phyloP scores from a whole-genome alignment of 1,284 basidiomycete genomes.

The Ceratobasidium sp. region DNA sequence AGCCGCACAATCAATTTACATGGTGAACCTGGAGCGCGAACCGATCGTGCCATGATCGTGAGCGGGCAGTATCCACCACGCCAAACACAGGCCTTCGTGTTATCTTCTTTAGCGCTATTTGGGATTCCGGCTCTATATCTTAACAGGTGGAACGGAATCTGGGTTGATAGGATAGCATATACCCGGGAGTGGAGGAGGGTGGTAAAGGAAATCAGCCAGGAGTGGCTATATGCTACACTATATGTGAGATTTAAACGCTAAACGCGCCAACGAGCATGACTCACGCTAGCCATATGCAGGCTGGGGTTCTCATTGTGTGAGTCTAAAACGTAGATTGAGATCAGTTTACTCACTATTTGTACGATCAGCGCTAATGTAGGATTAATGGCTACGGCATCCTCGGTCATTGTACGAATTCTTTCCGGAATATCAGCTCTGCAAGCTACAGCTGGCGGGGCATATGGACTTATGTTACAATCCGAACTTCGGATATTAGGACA shows the following conservation, averaged over 20 bases:
- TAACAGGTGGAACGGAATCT: conserved; percentile 21
- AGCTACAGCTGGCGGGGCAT: conserved; percentile 6
- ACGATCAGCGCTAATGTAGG: conserved; percentile 8
- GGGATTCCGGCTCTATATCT: conserved; percentile 4
- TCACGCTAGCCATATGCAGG: neutral
- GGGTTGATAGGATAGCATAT: conserved; percentile 37
- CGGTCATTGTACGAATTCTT: neutral
- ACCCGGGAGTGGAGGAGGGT: conserved; percentile 38
- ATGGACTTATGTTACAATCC: neutral
- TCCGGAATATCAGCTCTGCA: neutral
- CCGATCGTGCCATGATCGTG: conserved; percentile 24
- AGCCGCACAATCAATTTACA: conserved; percentile 29
- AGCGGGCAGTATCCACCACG: conserved; percentile 28
- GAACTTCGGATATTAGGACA: neutral
- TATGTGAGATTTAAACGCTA: neutral
- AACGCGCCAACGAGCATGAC: too few relatives aligned
- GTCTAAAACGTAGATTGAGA: neutral
- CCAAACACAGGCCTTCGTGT: neutral
- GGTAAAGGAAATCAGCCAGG: conserved; percentile 17
- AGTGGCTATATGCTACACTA: conserved; percentile 3
- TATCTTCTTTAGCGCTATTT: conserved; percentile 9
- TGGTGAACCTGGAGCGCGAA: conserved; percentile 27
- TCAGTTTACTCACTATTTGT: neutral
- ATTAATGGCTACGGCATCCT: neutral
- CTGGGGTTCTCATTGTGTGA: neutral